Evolutionary conservation across 2,329 filamentous ascomycete genomes (phyloP), one percentile per base, ranked within the genome.

Genomic region (Pochonia chlamydosporia): DNA sequence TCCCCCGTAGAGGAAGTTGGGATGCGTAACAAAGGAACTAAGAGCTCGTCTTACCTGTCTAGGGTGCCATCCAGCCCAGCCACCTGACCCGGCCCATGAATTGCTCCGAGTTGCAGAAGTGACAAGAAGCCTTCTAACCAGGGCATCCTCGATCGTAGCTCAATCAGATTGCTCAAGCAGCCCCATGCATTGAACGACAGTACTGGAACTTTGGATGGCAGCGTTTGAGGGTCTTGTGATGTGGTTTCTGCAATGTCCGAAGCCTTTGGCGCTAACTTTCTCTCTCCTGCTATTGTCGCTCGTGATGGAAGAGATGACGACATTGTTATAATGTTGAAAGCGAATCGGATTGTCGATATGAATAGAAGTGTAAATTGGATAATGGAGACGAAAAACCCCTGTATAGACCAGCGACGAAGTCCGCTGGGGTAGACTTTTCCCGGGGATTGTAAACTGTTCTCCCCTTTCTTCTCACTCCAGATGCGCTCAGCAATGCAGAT

Each of bases 111-210:
- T 68, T 93, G 89, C 56, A 85, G 65, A 66, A 96, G 78, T 48
- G 87, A 86, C 50, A 93, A 65, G 56, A 80, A 72, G 62, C 89
- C 89, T 61, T 76, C 77, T 48, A 96, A 77, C 92, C 92, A 97
- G 53, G 92, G 92, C 89, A 96, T 95, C 66, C 89, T 87, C 54
- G 73, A 67, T 56, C 85, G 76, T 61, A 96, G 68, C 72, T 90
- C 83, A 56, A 90, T 69, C 52, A 95, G 67, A 63, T 81, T 83
- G 52, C 82, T 83, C 48, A 85, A 65, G 67, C 87, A 88, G 58
- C 82, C 74, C 83, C 87, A 96, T 44, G 89, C 64, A 58, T 79
- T 81, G 76, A 93, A 96, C 54, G 79, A 77, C 51, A 93, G 70
- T 56, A 96, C 77, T 45, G 89, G 85, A 49, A 75, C 76, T 63